Evolutionary conservation across 169 alveolate species (phyloP).

Genomic region (Plasmodium malariae): DNA sequence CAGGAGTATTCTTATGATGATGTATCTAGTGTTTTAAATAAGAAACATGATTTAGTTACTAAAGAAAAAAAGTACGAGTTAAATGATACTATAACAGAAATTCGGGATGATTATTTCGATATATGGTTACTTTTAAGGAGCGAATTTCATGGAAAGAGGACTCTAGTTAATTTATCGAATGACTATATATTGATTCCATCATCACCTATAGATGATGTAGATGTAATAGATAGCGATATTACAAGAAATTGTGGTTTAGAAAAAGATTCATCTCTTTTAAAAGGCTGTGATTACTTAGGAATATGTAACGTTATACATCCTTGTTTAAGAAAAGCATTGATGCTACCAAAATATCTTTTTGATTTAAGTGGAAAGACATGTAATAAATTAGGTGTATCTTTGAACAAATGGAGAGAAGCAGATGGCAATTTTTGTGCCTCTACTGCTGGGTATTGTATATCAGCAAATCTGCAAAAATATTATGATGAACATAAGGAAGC

Average conservation of each 20-base stretch:
- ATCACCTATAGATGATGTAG: slow-evolving; percentile 25
- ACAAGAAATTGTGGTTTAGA: slow-evolving; percentile 51
- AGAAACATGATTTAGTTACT: slow-evolving; percentile 58
- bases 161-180: slow-evolving; percentile 57
- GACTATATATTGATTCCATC: slow-evolving; percentile 73
- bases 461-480: slow-evolving; percentile 34
- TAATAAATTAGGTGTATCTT: slow-evolving; percentile 69
- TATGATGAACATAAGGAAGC: slow-evolving; percentile 38
- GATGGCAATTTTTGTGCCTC: slow-evolving; percentile 48
- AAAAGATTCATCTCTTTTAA: slow-evolving; percentile 33
- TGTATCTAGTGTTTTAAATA: slow-evolving; percentile 33
- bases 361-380: slow-evolving; percentile 76
- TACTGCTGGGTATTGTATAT: slow-evolving; percentile 37
- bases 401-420: slow-evolving; percentile 54
- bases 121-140: slow-evolving; percentile 60
- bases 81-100: slow-evolving; percentile 68
- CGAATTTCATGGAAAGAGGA: slow-evolving; percentile 66
- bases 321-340: slow-evolving; percentile 61
- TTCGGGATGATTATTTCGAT: slow-evolving; percentile 72
- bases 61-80: slow-evolving; percentile 67
- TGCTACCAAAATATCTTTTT: slow-evolving; percentile 64
- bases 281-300: slow-evolving; percentile 59
- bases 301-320: slow-evolving; percentile 57
- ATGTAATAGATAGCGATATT: slow-evolving; percentile 59
- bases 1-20: slow-evolving; percentile 72